Evolutionary conservation across 352 stramenopile genomes (phyloP), one percentile per base, ranked within the genome.

Genomic region (Aphanomyces astaci): DNA sequence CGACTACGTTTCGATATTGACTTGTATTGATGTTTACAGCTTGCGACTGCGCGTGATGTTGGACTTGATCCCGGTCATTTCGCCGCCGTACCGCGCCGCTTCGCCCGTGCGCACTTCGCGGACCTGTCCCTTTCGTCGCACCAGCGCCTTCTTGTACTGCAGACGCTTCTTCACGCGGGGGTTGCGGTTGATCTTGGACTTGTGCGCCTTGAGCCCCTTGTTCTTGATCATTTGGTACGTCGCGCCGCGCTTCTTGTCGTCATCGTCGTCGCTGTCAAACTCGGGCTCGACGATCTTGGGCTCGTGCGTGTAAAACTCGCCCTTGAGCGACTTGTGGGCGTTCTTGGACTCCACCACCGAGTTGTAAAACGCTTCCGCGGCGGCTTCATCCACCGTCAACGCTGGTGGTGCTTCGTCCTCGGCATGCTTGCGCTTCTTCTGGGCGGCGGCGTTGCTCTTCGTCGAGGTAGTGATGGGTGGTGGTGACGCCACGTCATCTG

Each of bases 111-210:
- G 85, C 36, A 96, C 83, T 68, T 98, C 92, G 65, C 95, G 88
- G 51, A 99, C 96, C 64, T 98, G 93, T 78, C 96, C 96, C 81
- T 98, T 99, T 76, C 96, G 86, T 72, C 92, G 81, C 72, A 98
- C 98, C 30, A 98, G 75, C n/a, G 96, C 96, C 81, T 98, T 98
- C 66, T 93, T 86, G 82, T 98, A 99, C 76, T 98, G 91, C 74
- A 98, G 76, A 63, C 96, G 84, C 76, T 99, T 99, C 88, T 99
- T 99, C 59, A 99, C 91, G 71, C 97, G 92, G 56, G 97, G 97
- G 76, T 99, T 99, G 48, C 97, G 87, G 79, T 99, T 99, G 64
- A 98, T 81, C 76, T 99, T 99, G 78, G 85, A 96, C 79, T 98
- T 98, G 85, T 99, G 96, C 28, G 96, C 84, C 70, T 98, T 98